Percentiles rank a stretch among this genome's conserved stretches.
phyloP scores from a whole-genome alignment of 371 early-diverging fungal genomes.

The Mucor velutinosus region DNA sequence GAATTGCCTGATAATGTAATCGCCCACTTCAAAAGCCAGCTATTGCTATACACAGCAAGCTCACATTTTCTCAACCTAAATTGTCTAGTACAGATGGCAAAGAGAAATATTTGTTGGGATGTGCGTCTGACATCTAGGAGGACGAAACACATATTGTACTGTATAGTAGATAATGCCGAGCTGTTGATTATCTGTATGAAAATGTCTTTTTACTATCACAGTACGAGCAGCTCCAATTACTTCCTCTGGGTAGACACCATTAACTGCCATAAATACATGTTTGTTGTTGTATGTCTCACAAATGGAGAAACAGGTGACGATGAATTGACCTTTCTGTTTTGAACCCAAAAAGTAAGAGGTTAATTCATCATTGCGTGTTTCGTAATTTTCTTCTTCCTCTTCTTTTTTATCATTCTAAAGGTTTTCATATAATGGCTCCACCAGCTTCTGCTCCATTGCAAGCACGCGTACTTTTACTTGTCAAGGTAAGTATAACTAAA shows the following conservation, averaged over 20 bases:
- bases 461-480: slow-evolving; percentile 24
- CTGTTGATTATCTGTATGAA: no score
- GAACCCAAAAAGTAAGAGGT: not conserved
- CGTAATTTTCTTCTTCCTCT: slow-evolving; percentile 8
- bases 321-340: not conserved
- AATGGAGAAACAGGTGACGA: not conserved
- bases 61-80: not conserved
- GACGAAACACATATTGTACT: no score
- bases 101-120: no score
- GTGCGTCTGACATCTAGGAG: no score
- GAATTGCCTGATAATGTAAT: not conserved
- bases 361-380: slow-evolving; percentile 1
- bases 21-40: not conserved
- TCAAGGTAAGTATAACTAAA: slow-evolving; percentile 16
- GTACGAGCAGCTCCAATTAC: not conserved
- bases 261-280: not conserved
- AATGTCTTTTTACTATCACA: no score
- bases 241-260: not conserved
- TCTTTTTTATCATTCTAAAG: slow-evolving; percentile 3
- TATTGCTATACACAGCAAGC: not conserved
- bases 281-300: not conserved
- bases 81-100: not conserved
- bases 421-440: slow-evolving; percentile 20
- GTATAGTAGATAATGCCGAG: no score
- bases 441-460: slow-evolving; percentile 27